Evolutionary conservation across 805 yeast species (phyloP).

Genomic region (Wickerhamiella sergipiensis): DNA sequence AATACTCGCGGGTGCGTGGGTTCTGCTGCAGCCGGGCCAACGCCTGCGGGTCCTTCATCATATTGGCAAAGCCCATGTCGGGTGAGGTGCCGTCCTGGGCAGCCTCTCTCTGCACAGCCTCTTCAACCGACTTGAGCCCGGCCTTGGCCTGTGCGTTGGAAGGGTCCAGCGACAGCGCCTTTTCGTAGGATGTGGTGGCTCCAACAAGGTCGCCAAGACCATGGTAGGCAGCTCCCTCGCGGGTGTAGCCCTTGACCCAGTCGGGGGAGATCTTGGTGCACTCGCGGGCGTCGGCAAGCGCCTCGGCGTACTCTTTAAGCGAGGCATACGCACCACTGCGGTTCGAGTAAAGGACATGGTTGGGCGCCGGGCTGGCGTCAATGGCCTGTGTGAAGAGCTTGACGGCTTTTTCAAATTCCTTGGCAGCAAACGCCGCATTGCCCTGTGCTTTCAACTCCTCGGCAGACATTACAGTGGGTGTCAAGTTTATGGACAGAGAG

Average conservation of each 20-base stretch:
- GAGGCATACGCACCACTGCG: conserved; percentile 89
- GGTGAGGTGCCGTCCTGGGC: conserved; percentile 33
- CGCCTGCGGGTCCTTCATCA: conserved; percentile 70
- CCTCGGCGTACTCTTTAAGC: conserved; percentile 54
- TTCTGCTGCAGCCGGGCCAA: conserved; percentile 61
- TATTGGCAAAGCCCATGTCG: conserved; percentile 61
- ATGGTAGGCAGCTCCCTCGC: conserved; percentile 84
- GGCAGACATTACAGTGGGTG: conserved; percentile 9
- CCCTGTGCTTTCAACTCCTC: conserved; percentile 62
- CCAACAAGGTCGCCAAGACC: conserved; percentile 75
- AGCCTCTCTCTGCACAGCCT: conserved; percentile 38
- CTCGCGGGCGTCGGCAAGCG: conserved; percentile 72
- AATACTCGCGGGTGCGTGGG: conserved; percentile 75
- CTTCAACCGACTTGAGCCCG: conserved; percentile 60
- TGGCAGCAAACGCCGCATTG: conserved; percentile 80
- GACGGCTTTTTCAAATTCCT: conserved; percentile 68
- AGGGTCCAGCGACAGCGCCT: conserved; percentile 72
- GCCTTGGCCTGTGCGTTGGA: conserved; percentile 73
- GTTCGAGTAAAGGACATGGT: conserved; percentile 86
- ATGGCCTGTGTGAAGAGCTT: conserved; percentile 78
- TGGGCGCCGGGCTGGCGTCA: conserved; percentile 65
- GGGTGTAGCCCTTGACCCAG: conserved; percentile 93
- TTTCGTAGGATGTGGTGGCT: conserved; percentile 57
- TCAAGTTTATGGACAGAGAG: background rate
- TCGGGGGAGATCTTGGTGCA: conserved; percentile 67